Conservation (phyloP, 805 yeast genomes). For the Wickerhamomyces sydowiorum region DNA sequence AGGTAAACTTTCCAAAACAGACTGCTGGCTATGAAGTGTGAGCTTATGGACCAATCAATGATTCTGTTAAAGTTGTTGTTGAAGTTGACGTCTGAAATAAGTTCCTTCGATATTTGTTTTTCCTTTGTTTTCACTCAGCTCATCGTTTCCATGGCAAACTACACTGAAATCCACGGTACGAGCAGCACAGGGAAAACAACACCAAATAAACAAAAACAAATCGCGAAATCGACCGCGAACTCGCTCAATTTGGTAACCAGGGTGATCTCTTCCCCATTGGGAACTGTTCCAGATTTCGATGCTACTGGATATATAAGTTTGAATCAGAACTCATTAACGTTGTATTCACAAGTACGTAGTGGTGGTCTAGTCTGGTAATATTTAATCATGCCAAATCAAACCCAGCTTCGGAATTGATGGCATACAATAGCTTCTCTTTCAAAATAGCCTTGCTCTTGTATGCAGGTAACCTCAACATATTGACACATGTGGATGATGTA, state of each 20-base stretch:
- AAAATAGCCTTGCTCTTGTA: slow-evolving; percentile 57
- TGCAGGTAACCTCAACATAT: slow-evolving; percentile 79
- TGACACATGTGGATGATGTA: slow-evolving; percentile 91
- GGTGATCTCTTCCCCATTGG: no score
- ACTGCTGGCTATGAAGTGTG: background rate
- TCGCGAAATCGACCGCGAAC: background rate
- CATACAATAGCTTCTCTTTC: slow-evolving; percentile 60
- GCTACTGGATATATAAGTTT: no score
- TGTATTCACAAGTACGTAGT: no score
- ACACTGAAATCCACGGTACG: background rate
- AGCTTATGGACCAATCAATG: background rate
- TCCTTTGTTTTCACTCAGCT: background rate
- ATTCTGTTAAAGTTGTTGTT: background rate
- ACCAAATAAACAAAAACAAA: background rate
- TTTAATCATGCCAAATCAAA: slow-evolving; percentile 62
- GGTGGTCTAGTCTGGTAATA: no score
- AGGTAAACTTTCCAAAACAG: background rate
- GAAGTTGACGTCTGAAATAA: background rate
- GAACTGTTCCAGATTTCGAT: no score
- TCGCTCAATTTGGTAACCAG: background rate
- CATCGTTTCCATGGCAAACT: background rate
- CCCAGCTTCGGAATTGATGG: slow-evolving; percentile 80
- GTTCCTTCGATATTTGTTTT: background rate
- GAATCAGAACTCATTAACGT: no score
- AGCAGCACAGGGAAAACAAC: background rate